These are phyloP conservation scores for Metroxylon sagu DNA, from an alignment of 176 grass and related monocot genomes.

Conservation along the genomic window DNA sequence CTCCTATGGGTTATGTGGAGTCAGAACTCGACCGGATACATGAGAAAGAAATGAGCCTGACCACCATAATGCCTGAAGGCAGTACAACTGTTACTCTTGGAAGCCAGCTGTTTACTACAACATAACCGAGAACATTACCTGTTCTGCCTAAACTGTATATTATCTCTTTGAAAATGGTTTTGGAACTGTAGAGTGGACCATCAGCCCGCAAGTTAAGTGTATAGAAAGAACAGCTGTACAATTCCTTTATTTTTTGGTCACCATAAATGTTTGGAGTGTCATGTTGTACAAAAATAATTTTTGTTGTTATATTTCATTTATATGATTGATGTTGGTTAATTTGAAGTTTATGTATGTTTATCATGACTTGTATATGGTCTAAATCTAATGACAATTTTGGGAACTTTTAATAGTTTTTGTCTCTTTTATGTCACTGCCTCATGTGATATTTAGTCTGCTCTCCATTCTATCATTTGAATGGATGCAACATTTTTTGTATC, in stretches of 20 bases:
- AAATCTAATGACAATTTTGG: no score
- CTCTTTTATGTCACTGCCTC: no score
- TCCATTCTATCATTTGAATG: no score
- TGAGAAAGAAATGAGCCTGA: constrained; percentile 71
- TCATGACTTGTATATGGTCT: no score
- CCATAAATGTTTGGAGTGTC: constrained; percentile 16
- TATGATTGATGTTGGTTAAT: not conserved
- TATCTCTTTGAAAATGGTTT: constrained; percentile 12
- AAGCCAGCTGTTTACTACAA: constrained; percentile 83
- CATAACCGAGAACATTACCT: constrained; percentile 14
- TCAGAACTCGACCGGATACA: constrained; percentile 65
- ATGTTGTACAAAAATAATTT: constrained; percentile 21
- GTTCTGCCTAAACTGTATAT: constrained; percentile 26
- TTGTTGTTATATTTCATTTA: constrained; percentile 15
- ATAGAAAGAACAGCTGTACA: constrained; percentile 40
- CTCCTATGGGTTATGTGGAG: constrained; percentile 67
- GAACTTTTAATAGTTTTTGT: no score
- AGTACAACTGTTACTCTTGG: constrained; percentile 77
- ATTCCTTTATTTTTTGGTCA: constrained; percentile 14
- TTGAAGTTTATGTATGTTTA: no score
- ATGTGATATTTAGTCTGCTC: no score
- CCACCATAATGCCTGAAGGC: constrained; percentile 46
- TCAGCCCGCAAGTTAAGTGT: constrained; percentile 50
- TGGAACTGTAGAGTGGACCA: not conserved
- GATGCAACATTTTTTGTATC: no score